phyloP scores from a whole-genome alignment of 352 stramenopile genomes.

The Halophytophthora polymorphica region DNA sequence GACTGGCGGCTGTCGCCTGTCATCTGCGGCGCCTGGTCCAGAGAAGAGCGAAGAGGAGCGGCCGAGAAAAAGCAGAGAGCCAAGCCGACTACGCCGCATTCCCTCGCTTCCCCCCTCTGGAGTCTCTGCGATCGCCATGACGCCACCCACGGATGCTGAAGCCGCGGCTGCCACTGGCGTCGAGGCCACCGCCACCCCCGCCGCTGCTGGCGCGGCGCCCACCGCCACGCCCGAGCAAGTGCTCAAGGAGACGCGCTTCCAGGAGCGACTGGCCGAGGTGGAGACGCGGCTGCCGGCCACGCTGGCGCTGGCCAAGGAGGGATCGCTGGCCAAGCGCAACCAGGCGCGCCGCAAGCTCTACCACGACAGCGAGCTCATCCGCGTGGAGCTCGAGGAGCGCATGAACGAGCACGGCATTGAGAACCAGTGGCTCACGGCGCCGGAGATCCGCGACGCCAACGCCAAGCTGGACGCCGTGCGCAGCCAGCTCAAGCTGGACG shows the following conservation, averaged over 20 bases:
- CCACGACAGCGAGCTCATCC: constrained; percentile 66
- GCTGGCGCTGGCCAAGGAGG: constrained; percentile 35
- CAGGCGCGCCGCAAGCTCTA: constrained; percentile 67
- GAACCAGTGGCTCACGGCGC: constrained; percentile 42
- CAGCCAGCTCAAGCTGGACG: constrained; percentile 60
- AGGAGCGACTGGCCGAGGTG: constrained; percentile 51
- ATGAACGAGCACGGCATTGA: constrained; percentile 69
- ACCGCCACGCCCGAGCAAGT: constrained; percentile 43
- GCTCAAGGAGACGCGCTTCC: constrained; percentile 53
- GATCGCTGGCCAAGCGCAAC: constrained; percentile 70
- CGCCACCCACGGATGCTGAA: constrained; percentile 5
- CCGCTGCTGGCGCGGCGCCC: background rate
- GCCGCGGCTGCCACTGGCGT: no score
- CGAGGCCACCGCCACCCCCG: constrained; percentile 1
- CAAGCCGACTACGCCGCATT: no score
- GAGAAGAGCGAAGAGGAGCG: background rate
- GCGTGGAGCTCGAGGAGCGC: constrained; percentile 75
- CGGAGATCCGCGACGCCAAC: constrained; percentile 49
- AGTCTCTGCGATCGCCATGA: no score
- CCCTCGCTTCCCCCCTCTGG: background rate
- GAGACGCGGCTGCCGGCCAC: constrained; percentile 41
- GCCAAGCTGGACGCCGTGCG: constrained; percentile 60
- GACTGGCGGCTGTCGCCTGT: no score
- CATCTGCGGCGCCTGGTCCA: no score
- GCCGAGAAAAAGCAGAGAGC: no score